Conservation (phyloP, 495 filamentous ascomycete species). For the Emericellopsis terricola region DNA sequence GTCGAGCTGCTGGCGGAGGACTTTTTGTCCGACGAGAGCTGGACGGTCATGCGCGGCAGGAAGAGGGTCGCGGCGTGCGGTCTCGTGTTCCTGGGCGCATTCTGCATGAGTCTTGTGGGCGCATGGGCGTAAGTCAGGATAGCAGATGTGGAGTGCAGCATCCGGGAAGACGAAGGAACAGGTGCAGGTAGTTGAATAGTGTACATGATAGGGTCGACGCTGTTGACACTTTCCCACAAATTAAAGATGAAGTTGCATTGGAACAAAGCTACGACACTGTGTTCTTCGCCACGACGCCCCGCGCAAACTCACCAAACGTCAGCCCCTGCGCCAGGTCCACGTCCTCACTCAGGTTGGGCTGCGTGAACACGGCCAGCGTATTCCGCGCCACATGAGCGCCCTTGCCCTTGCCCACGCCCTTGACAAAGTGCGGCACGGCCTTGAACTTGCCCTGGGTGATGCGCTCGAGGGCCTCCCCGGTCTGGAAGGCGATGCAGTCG, state of each 20-base stretch:
- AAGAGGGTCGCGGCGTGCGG: slow-evolving; percentile 42
- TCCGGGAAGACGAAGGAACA: no score
- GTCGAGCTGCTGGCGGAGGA: slow-evolving; percentile 60
- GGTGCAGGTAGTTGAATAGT: background rate
- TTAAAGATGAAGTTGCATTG: no score
- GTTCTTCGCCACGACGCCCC: slow-evolving; percentile 65
- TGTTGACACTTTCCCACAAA: no score
- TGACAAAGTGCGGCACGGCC: slow-evolving; percentile 93
- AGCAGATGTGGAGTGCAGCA: no score
- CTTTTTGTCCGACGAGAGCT: slow-evolving; percentile 53
- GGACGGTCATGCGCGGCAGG: slow-evolving; percentile 34
- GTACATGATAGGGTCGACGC: no score
- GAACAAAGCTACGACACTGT: slow-evolving; percentile 30
- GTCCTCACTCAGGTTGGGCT: slow-evolving; percentile 80
- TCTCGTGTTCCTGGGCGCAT: slow-evolving; percentile 43
- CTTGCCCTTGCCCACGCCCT: slow-evolving; percentile 36
- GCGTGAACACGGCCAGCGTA: slow-evolving; percentile 92
- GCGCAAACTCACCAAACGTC: slow-evolving; percentile 77
- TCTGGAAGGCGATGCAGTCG: slow-evolving; percentile 91
- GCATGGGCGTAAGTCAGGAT: slow-evolving; percentile 37
- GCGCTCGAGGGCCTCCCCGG: slow-evolving; percentile 73
- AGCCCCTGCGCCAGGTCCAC: slow-evolving; percentile 54
- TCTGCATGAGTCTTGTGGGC: slow-evolving; percentile 54
- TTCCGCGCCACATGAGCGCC: slow-evolving; percentile 55
- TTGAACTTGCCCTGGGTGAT: slow-evolving; percentile 81